Base-by-base conservation (phyloP, 2,329 filamentous ascomycete species). In the Aureobasidium sp. region DNA sequence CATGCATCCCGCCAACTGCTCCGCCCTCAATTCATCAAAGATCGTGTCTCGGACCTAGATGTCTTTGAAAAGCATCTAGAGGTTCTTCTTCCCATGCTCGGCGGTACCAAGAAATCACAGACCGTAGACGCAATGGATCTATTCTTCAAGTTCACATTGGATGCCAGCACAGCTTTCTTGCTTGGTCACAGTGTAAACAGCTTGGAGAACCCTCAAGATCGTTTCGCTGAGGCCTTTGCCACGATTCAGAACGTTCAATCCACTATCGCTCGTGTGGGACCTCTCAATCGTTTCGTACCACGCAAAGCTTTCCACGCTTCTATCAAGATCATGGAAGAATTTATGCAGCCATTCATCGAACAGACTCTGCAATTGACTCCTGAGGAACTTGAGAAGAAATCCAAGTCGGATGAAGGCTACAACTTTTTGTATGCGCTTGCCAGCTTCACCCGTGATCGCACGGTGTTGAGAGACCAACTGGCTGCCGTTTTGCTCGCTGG, bases 361-460 rank as follows among this genome's bases (percentile, higher is more conserved):
- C 81, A 83, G 11, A 84, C 89, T 0, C 82, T 96, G 7, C 79
- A 79, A 5, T 81, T 96, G 36, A 83, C 82, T 2, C 82, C 84
- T 0, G 83, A 85, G 36, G 89, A 96, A 72, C 82, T 95, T 1
- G 84, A 86, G 53, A 81, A 85, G 64, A 90, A 88, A 75, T 83
- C 82, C 61, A 91, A 89, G 70, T 84, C 84, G 8, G 88, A 89
- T 69, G 77, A 82, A 64, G 82, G 81, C 50, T 92, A 94, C 74
- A 95, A 89, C 1, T 96, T 97, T 76, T 82, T 96, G 25, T 89
- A 96, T 74, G 89, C 90, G 34, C 82, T 97, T 2, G 90, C 91
- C 48, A 81, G 82, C 42, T 92, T 90, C 76, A 96, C 91, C 0
- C 85, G 89, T 37, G 77, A 81, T 64, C 72, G 77, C 29, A 82